Evolutionary conservation across 140 eudicot genomes (phyloP).

Genomic region (Cichorium intybus): DNA sequence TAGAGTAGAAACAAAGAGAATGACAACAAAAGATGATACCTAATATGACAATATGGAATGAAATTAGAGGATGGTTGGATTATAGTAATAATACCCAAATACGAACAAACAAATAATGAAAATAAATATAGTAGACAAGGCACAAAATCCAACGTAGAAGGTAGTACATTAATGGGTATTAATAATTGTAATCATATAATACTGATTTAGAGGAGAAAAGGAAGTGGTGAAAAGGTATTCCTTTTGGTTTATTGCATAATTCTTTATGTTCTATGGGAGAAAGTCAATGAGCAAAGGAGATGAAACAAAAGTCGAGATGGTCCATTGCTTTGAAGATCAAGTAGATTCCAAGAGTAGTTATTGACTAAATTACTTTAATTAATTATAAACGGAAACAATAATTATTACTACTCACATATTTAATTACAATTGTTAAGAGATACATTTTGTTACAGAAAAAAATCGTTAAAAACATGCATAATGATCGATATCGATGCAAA

Average conservation of each 20-base stretch:
- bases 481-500: too few species aligned
- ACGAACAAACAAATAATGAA: slow-evolving; percentile 16
- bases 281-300: slow-evolving; percentile 37
- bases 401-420: slow-evolving; percentile 8
- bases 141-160: slow-evolving; percentile 70
- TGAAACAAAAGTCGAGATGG: slow-evolving; percentile 31
- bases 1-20: slow-evolving; percentile 40
- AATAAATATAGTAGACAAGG: slow-evolving; percentile 19
- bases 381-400: slow-evolving; percentile 11
- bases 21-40: slow-evolving; percentile 50
- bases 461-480: too few species aligned
- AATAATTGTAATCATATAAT: slow-evolving; percentile 35
- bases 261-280: slow-evolving; percentile 2
- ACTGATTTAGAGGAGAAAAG: slow-evolving; percentile 20
- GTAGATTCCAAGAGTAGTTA: slow-evolving; percentile 38
- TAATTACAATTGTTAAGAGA: background rate
- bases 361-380: slow-evolving; percentile 15
- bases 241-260: slow-evolving; percentile 16
- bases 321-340: slow-evolving; percentile 36
- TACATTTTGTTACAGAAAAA: too few species aligned
- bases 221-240: slow-evolving; percentile 16
- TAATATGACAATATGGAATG: slow-evolving; percentile 46
- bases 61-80: slow-evolving; percentile 35
- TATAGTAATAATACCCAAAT: slow-evolving; percentile 23
- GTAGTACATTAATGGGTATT: slow-evolving; percentile 46